Conservation (phyloP, 805 yeast genomes). For the Starmerella apis region DNA sequence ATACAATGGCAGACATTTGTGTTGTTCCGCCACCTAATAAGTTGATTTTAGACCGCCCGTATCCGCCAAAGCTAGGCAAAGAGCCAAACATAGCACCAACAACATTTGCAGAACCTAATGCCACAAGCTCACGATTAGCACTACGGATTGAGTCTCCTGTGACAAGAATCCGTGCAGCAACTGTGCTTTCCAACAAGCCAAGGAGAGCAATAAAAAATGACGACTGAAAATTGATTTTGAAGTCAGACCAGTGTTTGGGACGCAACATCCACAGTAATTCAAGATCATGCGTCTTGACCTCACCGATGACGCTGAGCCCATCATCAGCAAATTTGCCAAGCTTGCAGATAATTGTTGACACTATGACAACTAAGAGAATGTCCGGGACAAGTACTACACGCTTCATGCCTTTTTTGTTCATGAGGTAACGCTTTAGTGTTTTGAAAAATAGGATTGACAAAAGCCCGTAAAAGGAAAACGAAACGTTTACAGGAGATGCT, state of each 20-base stretch:
- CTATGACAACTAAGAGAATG: constrained; percentile 61
- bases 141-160: constrained; percentile 45
- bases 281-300: constrained; percentile 43
- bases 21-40: constrained; percentile 80
- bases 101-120: constrained; percentile 69
- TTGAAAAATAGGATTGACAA: constrained; percentile 37
- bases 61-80: constrained; percentile 90
- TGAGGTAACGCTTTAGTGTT: constrained; percentile 34
- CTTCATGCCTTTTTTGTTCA: constrained; percentile 26
- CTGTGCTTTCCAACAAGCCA: constrained; percentile 88
- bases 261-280: constrained; percentile 49
- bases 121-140: constrained; percentile 82
- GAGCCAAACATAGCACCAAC: constrained; percentile 48
- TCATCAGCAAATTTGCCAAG: constrained; percentile 26
- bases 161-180: constrained; percentile 83
- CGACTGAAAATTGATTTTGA: constrained; percentile 51
- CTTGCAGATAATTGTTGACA: constrained; percentile 47
- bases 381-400: constrained; percentile 68
- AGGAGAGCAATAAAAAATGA: constrained; percentile 70
- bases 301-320: constrained; percentile 64
- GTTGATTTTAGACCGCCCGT: constrained; percentile 84
- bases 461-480: constrained; percentile 49
- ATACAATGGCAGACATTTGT: constrained; percentile 68
- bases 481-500: constrained; percentile 50
- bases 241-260: constrained; percentile 37